A percentile compares a stretch with the other conserved stretches of the same genome.
Evolutionary conservation across 306 rosid genomes (phyloP).

Genomic region (Cotoneaster glaucophyllus): DNA sequence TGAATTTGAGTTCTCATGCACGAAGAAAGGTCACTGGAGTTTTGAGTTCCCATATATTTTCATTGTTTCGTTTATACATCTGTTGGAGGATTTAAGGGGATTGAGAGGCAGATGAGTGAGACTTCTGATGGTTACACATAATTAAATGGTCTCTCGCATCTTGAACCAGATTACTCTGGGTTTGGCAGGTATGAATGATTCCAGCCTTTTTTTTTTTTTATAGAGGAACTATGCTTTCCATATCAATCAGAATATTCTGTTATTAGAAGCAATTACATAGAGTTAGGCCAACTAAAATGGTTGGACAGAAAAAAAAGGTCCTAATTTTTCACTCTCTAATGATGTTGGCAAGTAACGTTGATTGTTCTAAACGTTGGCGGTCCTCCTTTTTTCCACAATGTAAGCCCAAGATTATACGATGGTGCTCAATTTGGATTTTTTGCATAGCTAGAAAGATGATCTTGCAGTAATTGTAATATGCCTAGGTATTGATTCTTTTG

Average conservation of each 20-base stretch:
- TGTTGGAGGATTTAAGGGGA: no score
- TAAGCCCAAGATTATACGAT: constrained; percentile 90
- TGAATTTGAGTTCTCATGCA: no score
- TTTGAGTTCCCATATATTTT: no score
- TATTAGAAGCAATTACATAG: background rate
- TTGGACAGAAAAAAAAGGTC: background rate
- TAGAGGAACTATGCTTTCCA: background rate
- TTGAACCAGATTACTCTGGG: no score
- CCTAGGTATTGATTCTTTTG: background rate
- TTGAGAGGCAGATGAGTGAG: no score
- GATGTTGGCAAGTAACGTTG: background rate
- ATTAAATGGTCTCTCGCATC: no score
- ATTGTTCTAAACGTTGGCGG: constrained; percentile 35
- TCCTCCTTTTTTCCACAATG: constrained; percentile 96
- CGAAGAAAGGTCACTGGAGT: no score
- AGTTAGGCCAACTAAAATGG: background rate
- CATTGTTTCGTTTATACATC: no score
- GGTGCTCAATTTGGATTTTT: constrained; percentile 96
- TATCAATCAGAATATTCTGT: background rate
- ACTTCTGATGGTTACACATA: no score
- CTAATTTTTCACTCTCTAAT: background rate
- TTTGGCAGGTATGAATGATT: constrained; percentile 42
- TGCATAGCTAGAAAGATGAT: constrained; percentile 66
- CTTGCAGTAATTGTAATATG: background rate
- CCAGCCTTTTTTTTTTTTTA: background rate